Evolutionary conservation across 2,329 filamentous ascomycete genomes (phyloP), one percentile per base, ranked within the genome.

Genomic region (Bipolaris sorokiniana): DNA sequence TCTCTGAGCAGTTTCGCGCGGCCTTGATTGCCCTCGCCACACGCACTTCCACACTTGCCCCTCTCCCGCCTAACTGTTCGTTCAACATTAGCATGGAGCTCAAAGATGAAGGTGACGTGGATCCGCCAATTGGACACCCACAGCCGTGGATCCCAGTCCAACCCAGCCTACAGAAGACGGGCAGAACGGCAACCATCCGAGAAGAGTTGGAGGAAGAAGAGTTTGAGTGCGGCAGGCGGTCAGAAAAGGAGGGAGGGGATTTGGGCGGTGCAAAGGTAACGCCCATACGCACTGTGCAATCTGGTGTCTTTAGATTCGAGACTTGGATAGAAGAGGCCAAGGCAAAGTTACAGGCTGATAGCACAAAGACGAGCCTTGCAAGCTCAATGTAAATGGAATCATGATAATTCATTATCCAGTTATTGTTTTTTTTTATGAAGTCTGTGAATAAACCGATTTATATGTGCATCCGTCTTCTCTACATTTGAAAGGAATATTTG

Each of bases 31-130:
- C 85, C 45, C 77, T 94, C 13, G 83, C 86, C 0, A 83, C 86
- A 56, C 82, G 84, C 3, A 85, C 82, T 7, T 82, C 86, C 58
- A 82, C 79, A 53, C 80, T 91, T 60, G 77, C 75, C 0, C 75
- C 81, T 0, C 71, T 92, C 20, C 89, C 90, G 0, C 76, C 81
- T 1, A 83, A 84, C 1, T 92, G 89, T 73, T 90, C 88, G 0
- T 94, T 90, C 73, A 91, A 89, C 0, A 75, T 94, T n/a, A 88
- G 88, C 0, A 83, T 94, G 38, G 90, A 94, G 75, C 73, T 93
- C 62, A 85, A 84, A 37, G 84, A 89, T 20, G 81, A 87, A 38
- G 81, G 80, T 0, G 76, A 82, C 10, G 80, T 79, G 28, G 75
- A 78, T 37, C 76, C 80, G 28, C 81, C 81, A 1, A 64, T 81